Conservation (phyloP, 2,329 filamentous ascomycete species). For the Zymoseptoria pseudotritici region DNA sequence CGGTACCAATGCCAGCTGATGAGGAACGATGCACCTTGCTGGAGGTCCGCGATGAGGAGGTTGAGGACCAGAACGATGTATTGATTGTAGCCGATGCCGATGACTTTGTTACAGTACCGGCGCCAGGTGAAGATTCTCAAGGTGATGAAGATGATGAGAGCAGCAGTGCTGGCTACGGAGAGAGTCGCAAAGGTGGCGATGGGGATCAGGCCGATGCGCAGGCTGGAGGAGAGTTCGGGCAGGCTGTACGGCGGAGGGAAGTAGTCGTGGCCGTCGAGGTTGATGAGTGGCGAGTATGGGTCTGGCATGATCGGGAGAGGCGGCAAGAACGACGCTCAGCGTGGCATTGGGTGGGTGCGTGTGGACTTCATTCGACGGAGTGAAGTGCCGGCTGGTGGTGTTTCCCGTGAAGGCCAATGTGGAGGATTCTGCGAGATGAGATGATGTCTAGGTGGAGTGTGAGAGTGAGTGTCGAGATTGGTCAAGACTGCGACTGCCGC, state of each 20-base stretch:
- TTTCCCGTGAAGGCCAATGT: no score
- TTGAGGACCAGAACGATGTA: slow-evolving; percentile 65
- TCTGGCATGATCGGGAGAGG: slow-evolving; percentile 1
- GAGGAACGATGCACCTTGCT: slow-evolving; percentile 58
- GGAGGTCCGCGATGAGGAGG: slow-evolving; percentile 59
- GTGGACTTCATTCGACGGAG: not conserved
- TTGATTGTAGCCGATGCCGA: slow-evolving; percentile 45
- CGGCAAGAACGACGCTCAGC: not conserved
- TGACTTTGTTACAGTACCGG: slow-evolving; percentile 24
- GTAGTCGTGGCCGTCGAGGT: slow-evolving; percentile 18
- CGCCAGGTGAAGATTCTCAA: slow-evolving; percentile 26
- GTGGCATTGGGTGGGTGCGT: not conserved
- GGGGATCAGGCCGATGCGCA: slow-evolving; percentile 25
- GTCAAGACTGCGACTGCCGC: no score
- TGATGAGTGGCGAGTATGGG: slow-evolving; percentile 17
- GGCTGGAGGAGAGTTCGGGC: slow-evolving; percentile 10
- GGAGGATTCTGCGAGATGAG: no score
- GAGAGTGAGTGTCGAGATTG: no score
- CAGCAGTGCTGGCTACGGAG: slow-evolving; percentile 23
- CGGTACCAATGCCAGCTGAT: slow-evolving; percentile 55
- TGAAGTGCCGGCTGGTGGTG: not conserved
- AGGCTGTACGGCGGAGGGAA: slow-evolving; percentile 27
- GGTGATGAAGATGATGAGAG: slow-evolving; percentile 26
- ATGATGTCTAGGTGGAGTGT: no score
- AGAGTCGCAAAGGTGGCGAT: slow-evolving; percentile 24